A percentile compares a stretch with the other conserved stretches of the same genome.
Evolutionary conservation across 2,329 filamentous ascomycete species (phyloP).

Genomic region (Graphilbum fragrans): DNA sequence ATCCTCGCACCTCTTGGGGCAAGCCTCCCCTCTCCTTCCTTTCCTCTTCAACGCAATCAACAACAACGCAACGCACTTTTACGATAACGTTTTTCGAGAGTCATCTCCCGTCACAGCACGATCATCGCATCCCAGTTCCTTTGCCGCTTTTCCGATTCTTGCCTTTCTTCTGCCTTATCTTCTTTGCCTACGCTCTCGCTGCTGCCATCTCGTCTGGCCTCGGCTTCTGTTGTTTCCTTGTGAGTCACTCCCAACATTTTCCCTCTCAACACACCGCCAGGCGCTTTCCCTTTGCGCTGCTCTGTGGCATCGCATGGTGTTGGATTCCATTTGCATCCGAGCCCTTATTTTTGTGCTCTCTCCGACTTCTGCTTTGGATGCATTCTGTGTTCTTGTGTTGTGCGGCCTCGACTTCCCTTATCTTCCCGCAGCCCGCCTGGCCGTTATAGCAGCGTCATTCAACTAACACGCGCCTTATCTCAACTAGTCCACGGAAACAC

Average conservation of each 20-base stretch:
- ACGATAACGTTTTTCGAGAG: conserved; percentile 34
- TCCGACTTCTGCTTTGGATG: too few relatives aligned
- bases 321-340: neutral
- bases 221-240: conserved; percentile 17
- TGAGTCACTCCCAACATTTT: conserved; percentile 22
- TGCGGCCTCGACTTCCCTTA: neutral
- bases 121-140: conserved; percentile 40
- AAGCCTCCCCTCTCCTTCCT: conserved; percentile 17
- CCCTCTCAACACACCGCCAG: neutral
- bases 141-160: conserved; percentile 25
- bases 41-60: conserved; percentile 35
- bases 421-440: neutral
- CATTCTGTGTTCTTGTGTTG: neutral
- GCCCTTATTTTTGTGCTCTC: neutral
- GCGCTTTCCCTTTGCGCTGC: neutral
- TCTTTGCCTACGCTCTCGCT: too few relatives aligned
- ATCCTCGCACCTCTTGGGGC: conserved; percentile 16
- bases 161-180: conserved; percentile 20
- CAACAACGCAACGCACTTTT: conserved; percentile 26
- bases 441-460: too few relatives aligned
- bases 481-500: neutral
- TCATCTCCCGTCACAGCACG: conserved; percentile 48
- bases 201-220: conserved; percentile 12
- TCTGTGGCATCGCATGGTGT: neutral
- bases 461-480: neutral